phyloP scores from a whole-genome alignment of 495 filamentous ascomycete species.

The Amniculicola lignicola region DNA sequence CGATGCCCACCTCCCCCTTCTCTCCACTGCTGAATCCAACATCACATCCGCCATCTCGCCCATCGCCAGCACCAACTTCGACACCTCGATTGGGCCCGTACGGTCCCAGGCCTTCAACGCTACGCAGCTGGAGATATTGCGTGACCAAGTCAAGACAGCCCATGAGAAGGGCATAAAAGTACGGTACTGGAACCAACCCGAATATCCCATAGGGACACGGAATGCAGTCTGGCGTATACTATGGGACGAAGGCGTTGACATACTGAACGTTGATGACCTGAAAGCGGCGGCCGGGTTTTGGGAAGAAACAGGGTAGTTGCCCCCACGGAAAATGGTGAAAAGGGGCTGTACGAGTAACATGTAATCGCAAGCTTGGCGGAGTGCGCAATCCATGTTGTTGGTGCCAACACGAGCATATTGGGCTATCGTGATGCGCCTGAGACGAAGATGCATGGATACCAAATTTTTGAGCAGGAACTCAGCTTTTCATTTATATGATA shows the following conservation, averaged over 20 bases:
- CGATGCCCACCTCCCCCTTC: constrained; percentile 55
- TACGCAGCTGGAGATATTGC: constrained; percentile 40
- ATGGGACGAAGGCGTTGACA: constrained; percentile 39
- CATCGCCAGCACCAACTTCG: constrained; percentile 35
- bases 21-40: constrained; percentile 46
- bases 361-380: not conserved
- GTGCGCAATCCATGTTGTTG: not conserved
- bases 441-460: not conserved
- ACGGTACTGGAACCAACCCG: constrained; percentile 44
- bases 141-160: constrained; percentile 41
- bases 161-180: constrained; percentile 41
- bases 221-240: constrained; percentile 42
- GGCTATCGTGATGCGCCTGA: not conserved
- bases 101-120: constrained; percentile 41
- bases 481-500: not conserved
- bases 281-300: constrained; percentile 43
- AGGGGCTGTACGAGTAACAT: not conserved
- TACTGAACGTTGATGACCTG: constrained; percentile 46
- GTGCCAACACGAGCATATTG: not conserved
- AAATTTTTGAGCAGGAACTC: not conserved
- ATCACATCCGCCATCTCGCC: constrained; percentile 35
- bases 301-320: constrained; percentile 23
- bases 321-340: not conserved
- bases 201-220: constrained; percentile 40
- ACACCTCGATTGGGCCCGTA: constrained; percentile 29